Evolutionary conservation across 345 rosid genomes (phyloP).

Genomic region (Fremontodendron californicum): DNA sequence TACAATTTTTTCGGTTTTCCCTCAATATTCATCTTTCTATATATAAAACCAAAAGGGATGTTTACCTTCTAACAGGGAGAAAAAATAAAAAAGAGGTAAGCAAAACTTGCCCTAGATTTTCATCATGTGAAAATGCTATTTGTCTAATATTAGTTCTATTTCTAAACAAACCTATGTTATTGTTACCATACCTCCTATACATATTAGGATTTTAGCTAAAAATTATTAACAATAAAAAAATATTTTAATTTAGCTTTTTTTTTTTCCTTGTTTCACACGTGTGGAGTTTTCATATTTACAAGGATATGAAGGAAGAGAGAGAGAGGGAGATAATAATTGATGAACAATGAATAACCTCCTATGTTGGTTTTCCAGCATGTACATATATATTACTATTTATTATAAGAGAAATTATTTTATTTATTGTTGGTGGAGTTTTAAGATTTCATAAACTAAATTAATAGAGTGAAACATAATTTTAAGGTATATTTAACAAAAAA

Average conservation of each 20-base stretch:
- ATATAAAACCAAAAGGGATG: not conserved
- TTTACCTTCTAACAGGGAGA: not conserved
- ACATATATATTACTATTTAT: no score
- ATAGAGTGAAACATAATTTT: no score
- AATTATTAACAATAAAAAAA: not conserved
- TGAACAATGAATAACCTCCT: not conserved
- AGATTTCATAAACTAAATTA: no score
- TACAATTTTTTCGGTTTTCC: not conserved
- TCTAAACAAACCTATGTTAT: not conserved
- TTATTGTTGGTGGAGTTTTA: no score
- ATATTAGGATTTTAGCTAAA: not conserved
- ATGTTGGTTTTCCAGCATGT: not conserved
- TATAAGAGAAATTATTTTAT: no score
- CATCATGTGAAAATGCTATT: not conserved
- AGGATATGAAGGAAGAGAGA: not conserved
- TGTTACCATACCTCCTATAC: not conserved
- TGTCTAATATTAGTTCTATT: not conserved
- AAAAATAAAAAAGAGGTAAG: not conserved
- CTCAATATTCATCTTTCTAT: not conserved
- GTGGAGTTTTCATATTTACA: not conserved
- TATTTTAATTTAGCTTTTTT: not conserved
- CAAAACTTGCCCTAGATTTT: not conserved
- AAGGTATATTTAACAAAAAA: no score
- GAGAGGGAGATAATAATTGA: not conserved
- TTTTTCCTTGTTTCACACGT: not conserved